Percentiles rank a stretch among this genome's conserved stretches.
phyloP scores from a whole-genome alignment of 1,284 basidiomycete genomes.

The Cryptococcus neoformans region DNA sequence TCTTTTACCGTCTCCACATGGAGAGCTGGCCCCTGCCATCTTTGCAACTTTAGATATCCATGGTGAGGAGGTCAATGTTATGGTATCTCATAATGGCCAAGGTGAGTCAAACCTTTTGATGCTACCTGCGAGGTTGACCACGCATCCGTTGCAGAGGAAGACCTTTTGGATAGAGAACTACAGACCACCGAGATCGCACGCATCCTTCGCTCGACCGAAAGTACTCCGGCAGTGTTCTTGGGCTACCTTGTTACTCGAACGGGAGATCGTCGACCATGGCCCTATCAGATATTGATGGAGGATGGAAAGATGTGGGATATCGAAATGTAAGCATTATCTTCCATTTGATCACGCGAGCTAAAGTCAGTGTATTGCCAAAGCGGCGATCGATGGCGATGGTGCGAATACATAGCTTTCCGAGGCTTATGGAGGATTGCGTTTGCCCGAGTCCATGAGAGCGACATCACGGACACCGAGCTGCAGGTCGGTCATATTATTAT shows the following conservation, averaged over 20 bases:
- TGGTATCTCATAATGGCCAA: constrained; percentile 92
- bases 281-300: constrained; percentile 71
- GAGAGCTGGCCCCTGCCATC: constrained; percentile 90
- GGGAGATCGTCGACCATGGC: constrained; percentile 66
- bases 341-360: neutral
- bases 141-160: constrained; percentile 62
- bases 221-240: constrained; percentile 78
- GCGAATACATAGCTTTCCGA: constrained; percentile 83
- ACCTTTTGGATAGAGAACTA: constrained; percentile 79
- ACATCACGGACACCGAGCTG: constrained; percentile 48
- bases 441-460: constrained; percentile 38
- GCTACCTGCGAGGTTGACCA: neutral
- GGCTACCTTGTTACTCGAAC: constrained; percentile 80
- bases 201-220: constrained; percentile 70
- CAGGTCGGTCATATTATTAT: constrained; percentile 23
- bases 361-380: neutral
- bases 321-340: constrained; percentile 45
- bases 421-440: constrained; percentile 71
- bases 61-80: constrained; percentile 73
- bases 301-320: constrained; percentile 53
- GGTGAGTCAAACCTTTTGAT: constrained; percentile 50
- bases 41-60: constrained; percentile 82
- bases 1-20: constrained; percentile 75
- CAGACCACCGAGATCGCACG: constrained; percentile 79
- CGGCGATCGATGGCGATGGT: constrained; percentile 55